Base-by-base conservation (phyloP, 2,329 filamentous ascomycete genomes). In the Ophiostoma sp. region DNA sequence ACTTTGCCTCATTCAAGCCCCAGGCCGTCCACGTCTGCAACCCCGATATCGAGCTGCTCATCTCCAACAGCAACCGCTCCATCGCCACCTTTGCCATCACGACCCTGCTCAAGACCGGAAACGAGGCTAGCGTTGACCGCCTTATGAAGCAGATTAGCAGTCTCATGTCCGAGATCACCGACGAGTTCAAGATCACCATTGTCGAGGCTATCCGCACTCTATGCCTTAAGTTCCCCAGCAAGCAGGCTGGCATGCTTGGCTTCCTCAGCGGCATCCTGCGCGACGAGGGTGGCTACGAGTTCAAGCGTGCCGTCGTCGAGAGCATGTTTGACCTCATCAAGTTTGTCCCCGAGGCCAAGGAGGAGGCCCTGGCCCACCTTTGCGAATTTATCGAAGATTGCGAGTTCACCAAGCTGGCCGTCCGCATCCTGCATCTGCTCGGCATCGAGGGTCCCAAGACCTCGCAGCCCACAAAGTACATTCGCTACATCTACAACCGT, bases 101-200 rank as follows among this genome's bases (percentile, higher is more conserved):
- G 2, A 99, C 95, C 1, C 86, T 99, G 41, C 89, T 99, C 72
- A 98, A 98, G 86, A 99, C 95, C 11, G 95, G 95, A 70, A 99
- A 98, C 76, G 95, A 99, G 80, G 92, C 92, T 52, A 97, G 93
- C 73, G 95, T 99, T 62, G 95, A 99, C 77, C 89, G 95, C 67
- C 81, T 99, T 73, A 97, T 99, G 93, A 97, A 97, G 85, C 93
- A 98, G 78, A 98, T 99, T 71, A 93, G 92, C 38, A 90, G 91
- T 52, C 97, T 99, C 82, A 98, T 99, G 95, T 92, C 93, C 4
- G 95, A 98, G 79, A 98, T 98, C 73, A 97, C 94, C 6, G 95
- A 99, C 76, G 95, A 99, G 79, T 99, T 99, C 84, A 99, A 98
- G 84, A 97, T 99, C 73, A 99, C 95, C n/a, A 97, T 99, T 75